Conservation (phyloP, 2,329 filamentous ascomycete genomes). For the Beauveria medogensis region DNA sequence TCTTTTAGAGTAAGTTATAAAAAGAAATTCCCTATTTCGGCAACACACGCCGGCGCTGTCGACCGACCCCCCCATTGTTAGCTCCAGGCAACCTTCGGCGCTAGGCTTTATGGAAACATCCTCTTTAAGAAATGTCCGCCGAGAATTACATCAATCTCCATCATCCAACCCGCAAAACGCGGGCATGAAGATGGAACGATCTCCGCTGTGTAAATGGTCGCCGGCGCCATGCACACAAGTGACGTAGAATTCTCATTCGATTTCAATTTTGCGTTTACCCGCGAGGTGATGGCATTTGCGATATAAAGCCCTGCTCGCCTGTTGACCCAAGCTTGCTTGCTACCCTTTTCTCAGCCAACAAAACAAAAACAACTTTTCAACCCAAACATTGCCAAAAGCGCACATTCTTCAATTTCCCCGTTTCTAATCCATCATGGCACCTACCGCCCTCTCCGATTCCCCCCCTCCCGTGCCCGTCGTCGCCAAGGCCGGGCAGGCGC, state of each 20-base stretch:
- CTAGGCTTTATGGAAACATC: not conserved
- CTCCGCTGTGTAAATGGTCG: not conserved
- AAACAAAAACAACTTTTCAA: no score
- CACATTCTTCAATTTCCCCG: not conserved
- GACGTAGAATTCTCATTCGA: not conserved
- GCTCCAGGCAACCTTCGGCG: conserved; percentile 1
- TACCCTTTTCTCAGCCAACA: not conserved
- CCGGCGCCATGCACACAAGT: not conserved
- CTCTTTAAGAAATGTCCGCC: conserved; percentile 8
- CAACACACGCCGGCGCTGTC: not conserved
- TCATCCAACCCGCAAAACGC: not conserved
- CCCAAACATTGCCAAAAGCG: no score
- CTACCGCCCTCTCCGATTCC: conserved; percentile 16
- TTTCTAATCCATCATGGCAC: conserved; percentile 17
- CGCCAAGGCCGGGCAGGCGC: conserved; percentile 20
- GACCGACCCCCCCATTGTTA: not conserved
- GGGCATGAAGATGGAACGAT: not conserved
- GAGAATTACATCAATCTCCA: not conserved
- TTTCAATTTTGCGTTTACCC: not conserved
- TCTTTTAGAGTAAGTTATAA: not conserved
- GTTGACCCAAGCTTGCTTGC: not conserved
- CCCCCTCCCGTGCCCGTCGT: not conserved
- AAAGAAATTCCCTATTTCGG: not conserved
- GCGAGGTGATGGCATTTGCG: not conserved
- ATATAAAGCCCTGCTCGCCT: not conserved